These are phyloP conservation scores for Clonostachys sp. DNA, from an alignment of 2,329 filamentous ascomycete genomes.

Conservation along the genomic window DNA sequence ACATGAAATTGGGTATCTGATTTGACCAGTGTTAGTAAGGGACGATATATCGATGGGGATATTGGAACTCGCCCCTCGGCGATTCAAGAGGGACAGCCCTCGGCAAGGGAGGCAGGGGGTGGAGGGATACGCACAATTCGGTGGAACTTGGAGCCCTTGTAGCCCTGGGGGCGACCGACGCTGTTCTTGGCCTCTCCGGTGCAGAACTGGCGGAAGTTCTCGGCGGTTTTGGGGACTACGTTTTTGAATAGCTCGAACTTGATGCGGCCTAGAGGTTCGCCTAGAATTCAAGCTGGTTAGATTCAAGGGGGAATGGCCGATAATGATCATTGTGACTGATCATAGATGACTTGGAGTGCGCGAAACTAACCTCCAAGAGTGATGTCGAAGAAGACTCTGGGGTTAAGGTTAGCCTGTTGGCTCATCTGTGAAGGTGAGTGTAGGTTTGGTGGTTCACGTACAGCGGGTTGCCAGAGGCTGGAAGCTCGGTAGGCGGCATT, in stretches of 20 bases:
- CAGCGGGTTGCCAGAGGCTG: constrained; percentile 42
- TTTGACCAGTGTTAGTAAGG: background rate
- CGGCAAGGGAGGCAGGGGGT: constrained; percentile 3
- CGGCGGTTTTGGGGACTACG: constrained; percentile 79
- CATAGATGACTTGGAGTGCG: background rate
- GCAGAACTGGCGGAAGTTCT: constrained; percentile 97
- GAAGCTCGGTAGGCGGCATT: constrained; percentile 40
- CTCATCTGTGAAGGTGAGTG: background rate
- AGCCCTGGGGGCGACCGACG: constrained; percentile 77
- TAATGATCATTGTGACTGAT: background rate
- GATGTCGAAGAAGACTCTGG: constrained; percentile 70
- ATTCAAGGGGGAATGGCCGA: background rate
- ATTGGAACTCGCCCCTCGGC: background rate
- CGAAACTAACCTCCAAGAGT: constrained; percentile 65
- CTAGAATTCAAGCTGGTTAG: constrained; percentile 33
- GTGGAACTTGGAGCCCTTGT: constrained; percentile 93
- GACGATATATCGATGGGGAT: background rate
- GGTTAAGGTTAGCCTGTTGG: background rate
- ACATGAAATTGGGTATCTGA: constrained; percentile 94
- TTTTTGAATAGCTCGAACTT: constrained; percentile 89
- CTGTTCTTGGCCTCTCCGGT: constrained; percentile 85
- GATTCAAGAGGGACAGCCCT: background rate
- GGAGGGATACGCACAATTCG: constrained; percentile 64
- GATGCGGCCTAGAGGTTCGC: constrained; percentile 80
- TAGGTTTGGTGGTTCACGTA: constrained; percentile 18